Base-by-base conservation (phyloP, 495 filamentous ascomycete species). In the Hypomontagnella monticulosa region DNA sequence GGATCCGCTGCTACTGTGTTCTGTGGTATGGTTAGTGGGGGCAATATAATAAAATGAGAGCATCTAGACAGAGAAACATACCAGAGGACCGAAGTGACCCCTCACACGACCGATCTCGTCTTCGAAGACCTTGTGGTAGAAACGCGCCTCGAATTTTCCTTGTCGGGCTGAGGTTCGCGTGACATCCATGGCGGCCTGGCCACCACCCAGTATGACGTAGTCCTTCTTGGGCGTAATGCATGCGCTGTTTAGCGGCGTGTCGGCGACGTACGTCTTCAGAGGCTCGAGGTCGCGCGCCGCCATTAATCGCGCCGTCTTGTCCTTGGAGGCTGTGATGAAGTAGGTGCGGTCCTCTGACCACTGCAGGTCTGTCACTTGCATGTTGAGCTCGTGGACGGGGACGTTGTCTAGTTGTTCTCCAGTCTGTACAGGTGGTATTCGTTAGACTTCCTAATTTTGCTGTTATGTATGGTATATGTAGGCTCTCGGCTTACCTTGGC, bases 111-210 rank as follows among this genome's bases (percentile, higher is more conserved):
- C 96, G 75, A 97, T 96, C 84, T 99, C 95, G 75, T 97, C 94
- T 79, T 96, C 93, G 77, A 99, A 97, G 71, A 99, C 87, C 83
- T 94, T 97, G 87, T 99, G 95, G 84, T 96, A 99, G 84, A 99
- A 97, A 50, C 95, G 86, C 19, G 95, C 96, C 77, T 99, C 95
- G 83, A 99, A 99, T 79, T 97, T 97, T 77, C 95, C 95, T 79
- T 98, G 95, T 47, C 95, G 86, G 9, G 91, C 87, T 23, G 88
- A 89, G 38, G 95, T 99, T 14, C 91, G 96, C n/a, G 95, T 99
- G 76, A 99, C 95, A 78, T 97, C 95, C 92, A 97, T 97, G 70
- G 95, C 95, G 57, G 94, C 95, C 79, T 99, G 95, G 60, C 95
- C 95, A 83, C 95, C 95, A 63, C 95, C 95, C 16, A 99, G 89